These are phyloP conservation scores for Serendipita sp. DNA, from an alignment of 768 basidiomycete genomes.

Conservation along the genomic window DNA sequence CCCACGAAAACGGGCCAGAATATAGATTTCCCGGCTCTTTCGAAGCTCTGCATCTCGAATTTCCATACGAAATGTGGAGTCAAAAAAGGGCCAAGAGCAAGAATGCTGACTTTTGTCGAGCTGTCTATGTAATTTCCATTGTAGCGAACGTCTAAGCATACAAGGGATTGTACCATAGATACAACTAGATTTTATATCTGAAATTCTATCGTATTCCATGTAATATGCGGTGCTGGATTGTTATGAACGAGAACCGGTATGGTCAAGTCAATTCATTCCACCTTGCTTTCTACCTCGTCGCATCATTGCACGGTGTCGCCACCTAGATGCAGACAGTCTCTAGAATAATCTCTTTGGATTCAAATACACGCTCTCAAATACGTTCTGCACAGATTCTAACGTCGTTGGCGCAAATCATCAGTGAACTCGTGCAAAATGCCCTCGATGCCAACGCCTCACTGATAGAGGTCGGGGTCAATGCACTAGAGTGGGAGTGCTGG, in stretches of 20 bases:
- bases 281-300: neutral
- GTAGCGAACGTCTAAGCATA: neutral
- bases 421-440: conserved; percentile 79
- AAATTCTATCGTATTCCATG: no score
- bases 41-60: neutral
- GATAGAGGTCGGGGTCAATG: conserved; percentile 58
- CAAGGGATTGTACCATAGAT: conserved; percentile 1
- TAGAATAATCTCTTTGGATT: neutral
- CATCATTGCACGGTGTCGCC: neutral
- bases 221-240: neutral
- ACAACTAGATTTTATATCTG: neutral
- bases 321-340: neutral
- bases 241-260: no score
- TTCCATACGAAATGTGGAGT: neutral
- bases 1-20: neutral
- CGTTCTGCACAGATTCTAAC: conserved; percentile 77
- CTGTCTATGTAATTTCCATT: neutral
- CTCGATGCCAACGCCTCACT: conserved; percentile 61
- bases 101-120: neutral
- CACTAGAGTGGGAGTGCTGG: conserved; percentile 66
- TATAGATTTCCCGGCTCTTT: neutral
- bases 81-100: conserved; percentile 1
- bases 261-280: neutral
- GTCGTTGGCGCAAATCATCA: conserved; percentile 59
- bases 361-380: conserved; percentile 43